These are phyloP conservation scores for Ceratocystis alfenasii DNA, from an alignment of 2,329 filamentous ascomycete genomes.

Conservation along the genomic window DNA sequence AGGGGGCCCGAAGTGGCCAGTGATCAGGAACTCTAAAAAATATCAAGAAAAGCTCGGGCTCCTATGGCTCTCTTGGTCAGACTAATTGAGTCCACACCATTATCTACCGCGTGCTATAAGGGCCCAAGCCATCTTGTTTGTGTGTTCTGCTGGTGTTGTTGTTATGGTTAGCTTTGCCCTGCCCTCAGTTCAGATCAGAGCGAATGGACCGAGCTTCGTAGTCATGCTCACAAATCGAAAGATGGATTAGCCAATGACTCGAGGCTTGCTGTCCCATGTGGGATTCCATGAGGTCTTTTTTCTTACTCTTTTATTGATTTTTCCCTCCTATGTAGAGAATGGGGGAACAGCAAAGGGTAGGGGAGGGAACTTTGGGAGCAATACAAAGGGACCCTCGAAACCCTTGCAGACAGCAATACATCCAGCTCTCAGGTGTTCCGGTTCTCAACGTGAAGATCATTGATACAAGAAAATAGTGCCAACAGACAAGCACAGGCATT, in stretches of 20 bases:
- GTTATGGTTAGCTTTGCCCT: background rate
- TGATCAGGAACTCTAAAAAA: background rate
- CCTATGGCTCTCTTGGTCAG: background rate
- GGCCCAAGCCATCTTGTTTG: background rate
- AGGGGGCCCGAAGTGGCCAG: background rate
- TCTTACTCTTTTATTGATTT: background rate
- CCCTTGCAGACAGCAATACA: too few species aligned
- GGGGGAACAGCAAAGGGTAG: background rate
- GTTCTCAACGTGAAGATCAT: too few species aligned
- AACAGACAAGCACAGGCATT: too few species aligned
- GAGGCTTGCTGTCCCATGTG: conserved; percentile 3
- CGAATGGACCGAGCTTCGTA: conserved; percentile 7
- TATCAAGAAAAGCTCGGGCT: background rate
- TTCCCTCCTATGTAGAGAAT: background rate
- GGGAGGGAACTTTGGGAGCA: background rate
- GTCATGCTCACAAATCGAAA: conserved; percentile 11
- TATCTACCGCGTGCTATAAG: background rate
- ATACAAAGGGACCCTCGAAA: background rate
- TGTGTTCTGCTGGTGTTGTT: background rate
- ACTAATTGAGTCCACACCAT: background rate
- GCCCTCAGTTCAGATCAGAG: background rate
- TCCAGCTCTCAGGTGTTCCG: too few species aligned
- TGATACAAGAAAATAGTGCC: too few species aligned
- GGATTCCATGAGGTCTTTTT: conserved; percentile 6
- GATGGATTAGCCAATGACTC: conserved; percentile 4